phyloP scores from a whole-genome alignment of 2,329 filamentous ascomycete genomes.

The Piedraia hortae region DNA sequence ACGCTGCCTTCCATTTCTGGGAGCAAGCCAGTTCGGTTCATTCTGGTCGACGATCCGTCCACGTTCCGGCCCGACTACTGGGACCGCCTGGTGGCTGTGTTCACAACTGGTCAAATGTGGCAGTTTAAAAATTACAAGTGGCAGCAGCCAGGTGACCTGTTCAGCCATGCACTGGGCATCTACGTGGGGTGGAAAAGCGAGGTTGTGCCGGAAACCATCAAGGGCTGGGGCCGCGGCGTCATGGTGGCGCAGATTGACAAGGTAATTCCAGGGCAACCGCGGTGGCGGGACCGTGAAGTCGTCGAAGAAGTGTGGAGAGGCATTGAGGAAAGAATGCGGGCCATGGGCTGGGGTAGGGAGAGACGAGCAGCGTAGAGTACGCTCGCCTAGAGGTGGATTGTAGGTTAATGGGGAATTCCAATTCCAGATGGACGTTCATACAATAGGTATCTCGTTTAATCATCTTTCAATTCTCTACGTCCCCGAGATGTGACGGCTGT shows the following conservation, averaged over 20 bases:
- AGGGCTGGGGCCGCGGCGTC: constrained; percentile 65
- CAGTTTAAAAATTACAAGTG: constrained; percentile 98
- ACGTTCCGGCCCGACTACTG: constrained; percentile 98
- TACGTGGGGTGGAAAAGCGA: constrained; percentile 85
- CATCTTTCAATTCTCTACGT: too few species aligned
- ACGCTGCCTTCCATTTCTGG: constrained; percentile 42
- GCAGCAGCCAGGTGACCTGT: constrained; percentile 66
- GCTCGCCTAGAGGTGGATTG: too few species aligned
- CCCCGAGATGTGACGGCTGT: too few species aligned
- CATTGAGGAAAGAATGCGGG: constrained; percentile 68
- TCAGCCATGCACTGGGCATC: constrained; percentile 63
- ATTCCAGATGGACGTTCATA: too few species aligned
- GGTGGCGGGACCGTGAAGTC: constrained; percentile 76
- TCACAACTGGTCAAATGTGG: constrained; percentile 93
- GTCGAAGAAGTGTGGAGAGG: constrained; percentile 79
- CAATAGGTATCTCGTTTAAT: too few species aligned
- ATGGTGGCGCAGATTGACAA: constrained; percentile 58
- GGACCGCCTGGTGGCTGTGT: constrained; percentile 81
- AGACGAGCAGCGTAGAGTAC: too few species aligned
- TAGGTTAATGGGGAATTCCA: too few species aligned
- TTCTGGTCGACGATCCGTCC: constrained; percentile 75
- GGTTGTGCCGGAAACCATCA: constrained; percentile 46
- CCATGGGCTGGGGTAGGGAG: constrained; percentile 60
- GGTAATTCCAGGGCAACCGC: constrained; percentile 18
- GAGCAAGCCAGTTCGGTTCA: constrained; percentile 58